phyloP scores from a whole-genome alignment of 805 yeast genomes.

The Metschnikowia gelsemii region DNA sequence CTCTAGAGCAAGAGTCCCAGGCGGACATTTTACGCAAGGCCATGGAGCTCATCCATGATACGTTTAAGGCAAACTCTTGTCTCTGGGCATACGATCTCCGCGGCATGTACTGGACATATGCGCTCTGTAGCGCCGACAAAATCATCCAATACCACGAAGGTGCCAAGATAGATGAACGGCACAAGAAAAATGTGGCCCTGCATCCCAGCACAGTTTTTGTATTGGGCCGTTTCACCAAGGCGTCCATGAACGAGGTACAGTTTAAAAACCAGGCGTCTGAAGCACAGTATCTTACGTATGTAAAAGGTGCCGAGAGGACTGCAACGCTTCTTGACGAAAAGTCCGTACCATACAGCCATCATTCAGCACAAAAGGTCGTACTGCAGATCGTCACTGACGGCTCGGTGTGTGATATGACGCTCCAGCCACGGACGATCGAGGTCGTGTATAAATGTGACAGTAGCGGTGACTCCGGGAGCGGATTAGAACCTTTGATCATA shows the following conservation, averaged over 20 bases:
- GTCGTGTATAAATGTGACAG: slow-evolving; percentile 58
- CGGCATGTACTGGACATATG: slow-evolving; percentile 56
- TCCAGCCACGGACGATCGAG: slow-evolving; percentile 51
- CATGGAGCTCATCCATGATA: slow-evolving; percentile 11
- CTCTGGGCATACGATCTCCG: slow-evolving; percentile 20
- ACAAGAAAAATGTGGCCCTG: slow-evolving; percentile 28
- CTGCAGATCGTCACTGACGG: slow-evolving; percentile 47
- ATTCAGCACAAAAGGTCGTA: slow-evolving; percentile 28
- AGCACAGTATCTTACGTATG: slow-evolving; percentile 11
- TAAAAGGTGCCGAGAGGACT: slow-evolving; percentile 27
- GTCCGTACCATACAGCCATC: slow-evolving; percentile 20
- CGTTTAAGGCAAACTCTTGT: slow-evolving; percentile 13
- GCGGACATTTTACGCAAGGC: slow-evolving; percentile 16
- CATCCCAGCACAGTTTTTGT: slow-evolving; percentile 35
- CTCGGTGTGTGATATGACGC: slow-evolving; percentile 58
- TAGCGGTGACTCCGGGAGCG: slow-evolving; percentile 9
- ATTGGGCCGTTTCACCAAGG: slow-evolving; percentile 33
- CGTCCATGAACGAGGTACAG: slow-evolving; percentile 10
- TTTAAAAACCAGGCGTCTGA: slow-evolving; percentile 24
- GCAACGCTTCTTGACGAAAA: slow-evolving; percentile 22
- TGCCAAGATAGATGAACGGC: slow-evolving; percentile 19
- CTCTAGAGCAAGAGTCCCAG: slow-evolving; percentile 4
- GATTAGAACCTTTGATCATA: slow-evolving; percentile 24
- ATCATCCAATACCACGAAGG: slow-evolving; percentile 50
- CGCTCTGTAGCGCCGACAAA: slow-evolving; percentile 48